Evolutionary conservation across 139 green algal genomes (phyloP).

Genomic region (Micractinium sp.): DNA sequence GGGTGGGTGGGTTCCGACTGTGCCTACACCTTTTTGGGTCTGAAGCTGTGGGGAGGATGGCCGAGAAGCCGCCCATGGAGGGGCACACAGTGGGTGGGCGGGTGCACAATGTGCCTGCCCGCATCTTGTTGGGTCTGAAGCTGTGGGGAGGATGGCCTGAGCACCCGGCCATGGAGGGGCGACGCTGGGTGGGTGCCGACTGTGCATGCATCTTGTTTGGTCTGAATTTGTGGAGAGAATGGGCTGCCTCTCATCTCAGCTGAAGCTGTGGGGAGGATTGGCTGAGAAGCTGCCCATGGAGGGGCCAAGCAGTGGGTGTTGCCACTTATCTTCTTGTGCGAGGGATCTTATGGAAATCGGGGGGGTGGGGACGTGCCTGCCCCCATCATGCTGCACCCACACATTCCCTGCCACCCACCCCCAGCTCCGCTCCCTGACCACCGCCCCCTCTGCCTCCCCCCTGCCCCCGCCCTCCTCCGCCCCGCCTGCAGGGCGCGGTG

Average conservation of each 20-base stretch:
- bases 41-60: not conserved
- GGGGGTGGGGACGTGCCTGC: no score
- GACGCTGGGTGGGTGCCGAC: not conserved
- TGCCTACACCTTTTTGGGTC: not conserved
- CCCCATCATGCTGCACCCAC: not conserved
- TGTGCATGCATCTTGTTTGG: no score
- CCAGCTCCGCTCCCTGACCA: not conserved
- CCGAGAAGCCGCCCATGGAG: constrained; percentile 50
- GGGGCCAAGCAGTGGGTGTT: constrained; percentile 62
- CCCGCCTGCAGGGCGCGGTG: constrained; percentile 51
- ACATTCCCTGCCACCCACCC: not conserved
- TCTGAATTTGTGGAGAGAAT: no score
- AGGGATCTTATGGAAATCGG: no score
- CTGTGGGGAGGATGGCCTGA: not conserved
- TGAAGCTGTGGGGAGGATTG: not conserved
- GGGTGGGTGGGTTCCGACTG: not conserved
- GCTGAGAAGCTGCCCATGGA: constrained; percentile 49
- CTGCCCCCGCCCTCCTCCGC: not conserved
- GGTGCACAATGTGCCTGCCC: not conserved
- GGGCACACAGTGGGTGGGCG: constrained; percentile 57
- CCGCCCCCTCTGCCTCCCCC: not conserved
- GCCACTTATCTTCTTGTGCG: no score
- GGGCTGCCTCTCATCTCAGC: no score
- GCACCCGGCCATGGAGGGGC: not conserved
- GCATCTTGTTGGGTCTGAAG: not conserved